These are phyloP conservation scores for Notholithocarpus densiflorus DNA, from an alignment of 306 rosid genomes.

Conservation along the genomic window DNA sequence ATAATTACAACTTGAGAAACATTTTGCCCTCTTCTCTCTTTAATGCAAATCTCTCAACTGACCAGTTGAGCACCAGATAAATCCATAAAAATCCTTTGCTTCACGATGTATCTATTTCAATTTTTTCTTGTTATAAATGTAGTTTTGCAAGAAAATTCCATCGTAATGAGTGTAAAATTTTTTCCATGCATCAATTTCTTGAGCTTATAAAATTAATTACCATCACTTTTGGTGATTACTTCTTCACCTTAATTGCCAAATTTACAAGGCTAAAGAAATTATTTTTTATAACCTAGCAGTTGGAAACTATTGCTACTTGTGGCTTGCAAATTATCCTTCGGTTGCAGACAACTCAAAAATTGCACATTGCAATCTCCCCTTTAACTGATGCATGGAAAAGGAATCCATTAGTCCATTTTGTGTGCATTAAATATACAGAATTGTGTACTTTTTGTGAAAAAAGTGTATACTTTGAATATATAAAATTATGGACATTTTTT, in stretches of 20 bases:
- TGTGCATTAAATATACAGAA: too few species aligned
- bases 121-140: background rate
- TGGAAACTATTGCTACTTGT: background rate
- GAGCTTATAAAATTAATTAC: too few species aligned
- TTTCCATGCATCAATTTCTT: too few species aligned
- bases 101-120: too few species aligned
- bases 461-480: too few species aligned
- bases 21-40: background rate
- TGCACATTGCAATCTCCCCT: background rate
- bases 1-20: background rate
- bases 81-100: too few species aligned
- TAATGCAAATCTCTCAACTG: background rate
- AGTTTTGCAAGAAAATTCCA: background rate
- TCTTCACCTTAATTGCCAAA: background rate
- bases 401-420: background rate
- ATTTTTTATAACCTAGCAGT: background rate
- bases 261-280: background rate
- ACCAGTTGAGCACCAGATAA: background rate
- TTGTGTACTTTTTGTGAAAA: too few species aligned
- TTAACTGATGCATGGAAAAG: background rate
- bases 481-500: too few species aligned
- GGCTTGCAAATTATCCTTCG: background rate
- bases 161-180: too few species aligned
- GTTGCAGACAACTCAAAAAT: background rate
- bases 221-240: background rate